These are phyloP conservation scores for Sporisorium scitamineum DNA, from an alignment of 1,284 basidiomycete species.

Conservation along the genomic window DNA sequence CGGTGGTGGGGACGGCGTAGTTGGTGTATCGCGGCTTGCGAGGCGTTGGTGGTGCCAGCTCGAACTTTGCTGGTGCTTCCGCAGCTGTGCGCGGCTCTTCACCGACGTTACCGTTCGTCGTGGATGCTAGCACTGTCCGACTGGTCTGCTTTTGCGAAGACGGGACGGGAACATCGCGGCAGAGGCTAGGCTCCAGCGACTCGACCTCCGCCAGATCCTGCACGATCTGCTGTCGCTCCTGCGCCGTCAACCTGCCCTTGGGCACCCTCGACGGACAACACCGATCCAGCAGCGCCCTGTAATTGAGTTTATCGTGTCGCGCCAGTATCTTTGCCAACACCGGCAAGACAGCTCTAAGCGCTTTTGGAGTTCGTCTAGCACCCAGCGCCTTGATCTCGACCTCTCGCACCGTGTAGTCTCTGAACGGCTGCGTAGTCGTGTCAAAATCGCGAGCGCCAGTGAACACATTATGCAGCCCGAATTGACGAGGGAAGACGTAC, in stretches of 20 bases:
- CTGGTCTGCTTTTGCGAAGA: background rate
- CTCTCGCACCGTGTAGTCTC: conserved; percentile 77
- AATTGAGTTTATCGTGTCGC: conserved; percentile 79
- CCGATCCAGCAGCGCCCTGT: conserved; percentile 76
- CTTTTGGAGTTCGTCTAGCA: conserved; percentile 77
- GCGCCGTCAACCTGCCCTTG: conserved; percentile 36
- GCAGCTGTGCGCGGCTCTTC: background rate
- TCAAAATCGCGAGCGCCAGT: conserved; percentile 51
- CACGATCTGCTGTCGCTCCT: conserved; percentile 78
- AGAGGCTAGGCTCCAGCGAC: conserved; percentile 4
- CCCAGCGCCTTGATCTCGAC: conserved; percentile 75
- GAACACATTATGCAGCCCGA: conserved; percentile 77
- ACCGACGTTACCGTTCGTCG: conserved; percentile 2
- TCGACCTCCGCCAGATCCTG: conserved; percentile 71
- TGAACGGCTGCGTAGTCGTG: conserved; percentile 67
- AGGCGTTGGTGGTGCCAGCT: conserved; percentile 9
- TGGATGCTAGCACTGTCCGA: background rate
- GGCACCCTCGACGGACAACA: conserved; percentile 81
- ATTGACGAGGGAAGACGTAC: conserved; percentile 85
- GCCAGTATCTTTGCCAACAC: conserved; percentile 77
- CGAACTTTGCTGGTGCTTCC: background rate
- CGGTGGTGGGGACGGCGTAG: conserved; percentile 76
- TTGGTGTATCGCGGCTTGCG: conserved; percentile 82
- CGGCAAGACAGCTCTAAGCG: conserved; percentile 75
- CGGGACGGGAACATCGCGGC: conserved; percentile 5